phyloP scores from a whole-genome alignment of 805 yeast genomes.

The Saccharomycodes ludwigii region DNA sequence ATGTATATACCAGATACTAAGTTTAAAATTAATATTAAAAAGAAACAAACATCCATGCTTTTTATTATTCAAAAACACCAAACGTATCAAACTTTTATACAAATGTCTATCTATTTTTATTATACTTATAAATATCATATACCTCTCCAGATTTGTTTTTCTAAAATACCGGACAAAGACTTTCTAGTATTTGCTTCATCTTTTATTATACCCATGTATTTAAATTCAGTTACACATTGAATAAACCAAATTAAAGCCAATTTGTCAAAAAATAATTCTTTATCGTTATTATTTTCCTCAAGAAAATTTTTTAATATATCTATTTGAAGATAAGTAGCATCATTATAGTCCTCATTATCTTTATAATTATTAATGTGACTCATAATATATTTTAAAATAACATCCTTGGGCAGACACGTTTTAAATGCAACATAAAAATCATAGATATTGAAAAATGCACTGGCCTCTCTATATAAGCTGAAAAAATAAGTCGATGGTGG shows the following conservation, averaged over 20 bases:
- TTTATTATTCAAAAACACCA: not conserved
- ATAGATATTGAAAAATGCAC: slow-evolving; percentile 49
- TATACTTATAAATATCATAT: too few relatives aligned
- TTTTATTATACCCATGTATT: slow-evolving; percentile 54
- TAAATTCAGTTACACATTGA: slow-evolving; percentile 61
- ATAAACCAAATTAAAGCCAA: slow-evolving; percentile 59
- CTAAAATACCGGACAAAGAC: slow-evolving; percentile 14
- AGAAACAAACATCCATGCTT: not conserved
- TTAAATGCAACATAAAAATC: slow-evolving; percentile 57
- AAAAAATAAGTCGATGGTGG: slow-evolving; percentile 50
- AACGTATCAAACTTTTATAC: too few relatives aligned
- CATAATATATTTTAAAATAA: slow-evolving; percentile 16
- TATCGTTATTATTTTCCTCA: slow-evolving; percentile 15
- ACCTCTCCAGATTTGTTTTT: slow-evolving; percentile 25
- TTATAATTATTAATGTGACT: slow-evolving; percentile 1
- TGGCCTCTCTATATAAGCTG: slow-evolving; percentile 69
- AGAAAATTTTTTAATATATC: slow-evolving; percentile 17
- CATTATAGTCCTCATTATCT: not conserved
- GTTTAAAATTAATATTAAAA: too few relatives aligned
- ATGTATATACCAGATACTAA: too few relatives aligned
- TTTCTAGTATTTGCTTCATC: slow-evolving; percentile 31
- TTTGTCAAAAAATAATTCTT: slow-evolving; percentile 45
- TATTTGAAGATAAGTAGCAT: slow-evolving; percentile 4
- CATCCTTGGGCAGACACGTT: slow-evolving; percentile 29
- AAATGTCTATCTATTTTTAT: too few relatives aligned